phyloP scores from a whole-genome alignment of 1,284 basidiomycete genomes.

The Amylostereum areolatum region DNA sequence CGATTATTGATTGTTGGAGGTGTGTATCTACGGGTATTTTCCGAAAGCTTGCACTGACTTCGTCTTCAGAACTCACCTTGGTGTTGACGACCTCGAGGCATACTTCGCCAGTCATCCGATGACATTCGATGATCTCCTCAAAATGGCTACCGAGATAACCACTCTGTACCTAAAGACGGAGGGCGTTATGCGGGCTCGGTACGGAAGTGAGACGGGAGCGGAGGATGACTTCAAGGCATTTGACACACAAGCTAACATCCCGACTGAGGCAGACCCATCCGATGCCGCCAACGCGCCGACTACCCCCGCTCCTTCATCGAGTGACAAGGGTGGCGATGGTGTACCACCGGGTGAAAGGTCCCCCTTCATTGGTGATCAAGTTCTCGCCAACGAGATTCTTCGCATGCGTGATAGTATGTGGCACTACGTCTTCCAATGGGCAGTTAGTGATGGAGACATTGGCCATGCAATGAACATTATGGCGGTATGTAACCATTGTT shows the following conservation, averaged over 20 bases:
- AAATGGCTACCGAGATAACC: background rate
- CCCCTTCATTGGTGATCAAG: background rate
- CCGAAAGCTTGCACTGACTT: background rate
- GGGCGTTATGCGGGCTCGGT: background rate
- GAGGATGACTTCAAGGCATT: no score
- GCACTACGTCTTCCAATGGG: constrained; percentile 12
- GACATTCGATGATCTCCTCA: background rate
- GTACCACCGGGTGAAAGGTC: no score
- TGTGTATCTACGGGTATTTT: no score
- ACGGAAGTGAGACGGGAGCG: background rate
- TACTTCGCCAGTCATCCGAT: background rate
- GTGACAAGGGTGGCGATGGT: background rate
- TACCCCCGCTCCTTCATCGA: background rate
- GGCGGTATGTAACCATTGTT: constrained; percentile 6
- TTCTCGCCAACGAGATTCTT: constrained; percentile 4
- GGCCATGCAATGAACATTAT: constrained; percentile 21
- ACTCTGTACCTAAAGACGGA: background rate
- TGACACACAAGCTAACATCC: no score
- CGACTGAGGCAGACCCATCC: no score
- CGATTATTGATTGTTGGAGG: constrained; percentile 3
- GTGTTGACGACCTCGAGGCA: background rate
- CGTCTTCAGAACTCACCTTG: background rate
- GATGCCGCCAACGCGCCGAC: no score
- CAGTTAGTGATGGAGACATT: constrained; percentile 22
- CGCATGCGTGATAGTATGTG: constrained; percentile 4